These are phyloP conservation scores for Cryptococcus sp. DNA, from an alignment of 1,284 basidiomycete genomes.

Conservation along the genomic window DNA sequence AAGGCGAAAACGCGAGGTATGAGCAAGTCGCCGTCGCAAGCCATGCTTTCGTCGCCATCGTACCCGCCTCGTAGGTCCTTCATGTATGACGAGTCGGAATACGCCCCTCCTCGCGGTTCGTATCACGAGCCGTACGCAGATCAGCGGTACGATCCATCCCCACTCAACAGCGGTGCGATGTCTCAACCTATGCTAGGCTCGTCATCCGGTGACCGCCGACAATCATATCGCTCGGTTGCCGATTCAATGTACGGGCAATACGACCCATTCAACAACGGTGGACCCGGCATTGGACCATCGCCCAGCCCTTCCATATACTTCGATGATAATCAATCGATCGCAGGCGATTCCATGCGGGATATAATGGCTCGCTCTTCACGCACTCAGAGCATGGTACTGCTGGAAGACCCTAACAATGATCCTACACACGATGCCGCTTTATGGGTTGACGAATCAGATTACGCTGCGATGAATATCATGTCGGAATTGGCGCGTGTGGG, in stretches of 20 bases:
- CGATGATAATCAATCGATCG: conserved; percentile 35
- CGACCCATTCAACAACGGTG: conserved; percentile 35
- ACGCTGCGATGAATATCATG: conserved; percentile 65
- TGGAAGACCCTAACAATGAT: conserved; percentile 32
- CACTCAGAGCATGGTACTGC: conserved; percentile 47
- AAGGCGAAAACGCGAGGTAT: conserved; percentile 9
- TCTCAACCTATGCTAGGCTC: conserved; percentile 1
- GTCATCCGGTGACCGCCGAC: conserved; percentile 12
- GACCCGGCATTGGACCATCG: conserved; percentile 15
- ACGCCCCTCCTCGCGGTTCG: background rate
- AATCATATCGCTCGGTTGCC: conserved; percentile 32
- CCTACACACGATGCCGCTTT: conserved; percentile 43
- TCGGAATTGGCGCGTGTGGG: conserved; percentile 71
- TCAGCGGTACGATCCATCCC: background rate
- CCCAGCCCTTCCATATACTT: conserved; percentile 36
- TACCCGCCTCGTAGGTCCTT: background rate
- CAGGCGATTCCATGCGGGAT: conserved; percentile 31
- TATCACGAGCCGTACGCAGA: conserved; percentile 6
- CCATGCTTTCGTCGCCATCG: background rate
- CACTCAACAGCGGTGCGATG: background rate
- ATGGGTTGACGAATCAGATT: conserved; percentile 67
- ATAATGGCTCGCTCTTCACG: conserved; percentile 26
- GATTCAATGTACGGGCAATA: conserved; percentile 34
- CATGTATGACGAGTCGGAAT: conserved; percentile 1
- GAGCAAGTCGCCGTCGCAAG: conserved; percentile 8